phyloP scores from a whole-genome alignment of 1,284 basidiomycete species.

The Papiliotrema flavescens region DNA sequence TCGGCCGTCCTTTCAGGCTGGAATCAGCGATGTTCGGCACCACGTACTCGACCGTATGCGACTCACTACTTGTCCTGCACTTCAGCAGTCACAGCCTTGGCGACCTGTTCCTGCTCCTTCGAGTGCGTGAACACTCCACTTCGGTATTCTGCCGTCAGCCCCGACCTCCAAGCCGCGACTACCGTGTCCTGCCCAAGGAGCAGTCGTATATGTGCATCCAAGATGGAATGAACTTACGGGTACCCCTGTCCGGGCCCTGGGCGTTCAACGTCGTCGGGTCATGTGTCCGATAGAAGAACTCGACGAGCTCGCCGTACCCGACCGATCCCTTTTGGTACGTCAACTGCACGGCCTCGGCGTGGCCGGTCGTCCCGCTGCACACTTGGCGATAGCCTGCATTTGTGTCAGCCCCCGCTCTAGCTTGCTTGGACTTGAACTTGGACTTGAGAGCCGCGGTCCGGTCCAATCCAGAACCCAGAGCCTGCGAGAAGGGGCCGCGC shows the following conservation, averaged over 20 bases:
- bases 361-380: constrained; percentile 75
- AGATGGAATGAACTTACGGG: constrained; percentile 57
- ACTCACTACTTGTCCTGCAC: constrained; percentile 73
- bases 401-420: too few species aligned
- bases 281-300: constrained; percentile 93
- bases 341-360: constrained; percentile 85
- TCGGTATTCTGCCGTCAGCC: constrained; percentile 68
- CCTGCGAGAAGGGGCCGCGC: background rate
- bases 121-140: constrained; percentile 84
- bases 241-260: constrained; percentile 73
- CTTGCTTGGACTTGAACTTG: too few species aligned
- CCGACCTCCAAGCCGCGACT: too few species aligned
- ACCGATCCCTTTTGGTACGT: constrained; percentile 78
- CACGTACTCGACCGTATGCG: too few species aligned
- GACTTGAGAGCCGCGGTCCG: too few species aligned
- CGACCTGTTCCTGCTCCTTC: constrained; percentile 69
- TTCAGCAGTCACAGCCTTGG: constrained; percentile 74
- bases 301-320: constrained; percentile 77
- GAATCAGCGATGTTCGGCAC: background rate
- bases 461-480: too few species aligned
- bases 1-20: constrained; percentile 66
- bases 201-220: too few species aligned
- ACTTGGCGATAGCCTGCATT: constrained; percentile 68
- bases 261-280: constrained; percentile 80
- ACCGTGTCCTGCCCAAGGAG: too few species aligned